Evolutionary conservation across 208 protist genomes (phyloP).

Genomic region (Leishmania mexicana): DNA sequence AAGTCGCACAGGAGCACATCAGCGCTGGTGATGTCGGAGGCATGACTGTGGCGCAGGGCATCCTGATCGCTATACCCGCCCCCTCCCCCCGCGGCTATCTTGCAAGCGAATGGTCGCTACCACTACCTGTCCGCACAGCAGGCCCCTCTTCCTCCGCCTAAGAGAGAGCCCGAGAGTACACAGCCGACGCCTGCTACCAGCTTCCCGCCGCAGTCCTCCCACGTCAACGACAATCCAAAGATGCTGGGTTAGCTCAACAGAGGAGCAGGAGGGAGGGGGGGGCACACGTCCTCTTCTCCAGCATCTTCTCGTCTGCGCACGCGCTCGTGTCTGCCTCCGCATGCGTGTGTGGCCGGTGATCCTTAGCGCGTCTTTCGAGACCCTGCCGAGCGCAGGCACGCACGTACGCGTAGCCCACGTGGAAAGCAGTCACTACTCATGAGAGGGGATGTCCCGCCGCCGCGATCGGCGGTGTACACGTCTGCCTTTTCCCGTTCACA

Average conservation of each 20-base stretch:
- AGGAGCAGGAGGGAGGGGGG: neutral
- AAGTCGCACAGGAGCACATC: neutral
- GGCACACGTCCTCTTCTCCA: neutral
- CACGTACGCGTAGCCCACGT: too few species aligned
- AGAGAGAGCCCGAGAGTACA: neutral
- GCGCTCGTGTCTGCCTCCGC: too few species aligned
- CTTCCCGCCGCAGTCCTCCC: conserved; percentile 10
- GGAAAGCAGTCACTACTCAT: too few species aligned
- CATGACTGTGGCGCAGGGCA: neutral
- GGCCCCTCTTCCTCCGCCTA: neutral
- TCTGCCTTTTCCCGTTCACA: neutral
- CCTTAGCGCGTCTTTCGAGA: too few species aligned
- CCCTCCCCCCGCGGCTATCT: neutral
- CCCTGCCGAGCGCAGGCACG: too few species aligned
- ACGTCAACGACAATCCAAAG: neutral
- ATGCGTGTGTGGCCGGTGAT: too few species aligned
- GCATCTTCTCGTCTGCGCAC: neutral
- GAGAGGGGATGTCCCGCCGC: neutral
- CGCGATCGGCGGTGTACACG: neutral
- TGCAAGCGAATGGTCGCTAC: neutral
- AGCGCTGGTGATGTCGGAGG: neutral
- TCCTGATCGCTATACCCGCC: neutral
- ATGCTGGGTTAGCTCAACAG: neutral
- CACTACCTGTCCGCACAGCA: neutral
- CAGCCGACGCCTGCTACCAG: neutral